phyloP scores from a whole-genome alignment of 352 stramenopile genomes.

The Peronospora destructor region DNA sequence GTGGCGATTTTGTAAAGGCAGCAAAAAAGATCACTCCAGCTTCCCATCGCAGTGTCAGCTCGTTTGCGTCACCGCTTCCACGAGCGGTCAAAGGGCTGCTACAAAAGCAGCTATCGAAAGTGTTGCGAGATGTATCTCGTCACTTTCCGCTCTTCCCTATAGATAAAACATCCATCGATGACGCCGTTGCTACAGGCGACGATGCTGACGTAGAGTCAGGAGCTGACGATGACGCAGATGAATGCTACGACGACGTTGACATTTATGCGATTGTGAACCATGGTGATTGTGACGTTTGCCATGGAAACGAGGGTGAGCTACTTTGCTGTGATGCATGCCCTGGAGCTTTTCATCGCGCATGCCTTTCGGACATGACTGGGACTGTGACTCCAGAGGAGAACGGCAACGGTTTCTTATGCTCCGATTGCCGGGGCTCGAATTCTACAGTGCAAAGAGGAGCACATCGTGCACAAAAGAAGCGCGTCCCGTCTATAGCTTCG shows the following conservation, averaged over 20 bases:
- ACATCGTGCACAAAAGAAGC: slow-evolving; percentile 24
- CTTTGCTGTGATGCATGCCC: slow-evolving; percentile 59
- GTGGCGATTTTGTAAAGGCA: slow-evolving; percentile 60
- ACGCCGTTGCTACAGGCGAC: slow-evolving; percentile 17
- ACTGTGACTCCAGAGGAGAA: slow-evolving; percentile 5
- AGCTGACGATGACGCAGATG: slow-evolving; percentile 22
- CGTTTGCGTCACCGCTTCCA: slow-evolving; percentile 70
- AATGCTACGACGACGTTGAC: slow-evolving; percentile 55
- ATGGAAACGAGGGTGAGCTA: slow-evolving; percentile 50
- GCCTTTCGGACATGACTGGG: slow-evolving; percentile 20
- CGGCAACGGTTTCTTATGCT: slow-evolving; percentile 33
- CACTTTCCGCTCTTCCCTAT: slow-evolving; percentile 66
- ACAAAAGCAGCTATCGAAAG: slow-evolving; percentile 25
- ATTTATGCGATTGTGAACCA: slow-evolving; percentile 61
- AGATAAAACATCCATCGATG: slow-evolving; percentile 37
- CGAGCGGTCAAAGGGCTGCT: slow-evolving; percentile 44
- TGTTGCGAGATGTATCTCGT: slow-evolving; percentile 40
- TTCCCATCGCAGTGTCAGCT: slow-evolving; percentile 64
- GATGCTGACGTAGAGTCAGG: slow-evolving; percentile 1
- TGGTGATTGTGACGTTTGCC: slow-evolving; percentile 64
- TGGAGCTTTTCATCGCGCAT: slow-evolving; percentile 49
- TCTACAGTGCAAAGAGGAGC: slow-evolving; percentile 24
- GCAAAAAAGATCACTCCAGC: slow-evolving; percentile 78
- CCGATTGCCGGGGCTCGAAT: slow-evolving; percentile 36
- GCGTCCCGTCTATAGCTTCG: slow-evolving; percentile 20